Evolutionary conservation across 1,139 yeast genomes (phyloP), one percentile per base, ranked within the genome.

Genomic region (Pichia sp.): DNA sequence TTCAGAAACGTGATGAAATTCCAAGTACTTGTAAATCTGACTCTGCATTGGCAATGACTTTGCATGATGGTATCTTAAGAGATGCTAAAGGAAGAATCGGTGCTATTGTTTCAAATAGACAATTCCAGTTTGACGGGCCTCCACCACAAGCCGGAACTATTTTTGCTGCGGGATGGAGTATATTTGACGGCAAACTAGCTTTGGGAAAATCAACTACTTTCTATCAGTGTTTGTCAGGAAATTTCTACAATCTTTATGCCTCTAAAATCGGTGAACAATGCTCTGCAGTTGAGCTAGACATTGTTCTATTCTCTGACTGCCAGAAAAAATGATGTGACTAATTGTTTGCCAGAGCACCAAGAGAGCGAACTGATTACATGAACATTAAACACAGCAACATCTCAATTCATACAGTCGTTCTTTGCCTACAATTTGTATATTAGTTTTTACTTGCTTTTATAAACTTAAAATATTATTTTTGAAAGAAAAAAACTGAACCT

Each of bases 81-180:
- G 91, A 82, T 59, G 60, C 72, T 38, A 54, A 67, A 43, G 84
- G 84, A 41, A 78, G 91, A 74, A 67, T 81, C 51, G 89, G 89
- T 58, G 74, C 86, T 44, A 80, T 82, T 63, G 91, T 82, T 54
- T 79, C 88, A 45, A 81, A 80, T 77, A 74, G 81, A 69, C 91
- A 82, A 70, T 80, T 82, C 77, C 91, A 82, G 68, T 82, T 82
- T 59, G 91, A 82, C 60, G 91, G 89, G 60, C 93, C 91, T 52
- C 84, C 88, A 66, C 89, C 91, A 57, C 93, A 83, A 72, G 86
- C 89, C 42, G 93, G 89, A 61, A 69, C 86, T 52, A 78, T 82
- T 65, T 82, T 77, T 67, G 89, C 91, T 58, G 83, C 77, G 47
- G 93, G 93, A 53, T 83, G 91, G 91, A 69, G 82, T 40, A 66